A percentile compares a stretch with the other conserved stretches of the same genome.
These are phyloP conservation scores for Leishmania major DNA, from an alignment of 208 protist species.

Conservation along the genomic window DNA sequence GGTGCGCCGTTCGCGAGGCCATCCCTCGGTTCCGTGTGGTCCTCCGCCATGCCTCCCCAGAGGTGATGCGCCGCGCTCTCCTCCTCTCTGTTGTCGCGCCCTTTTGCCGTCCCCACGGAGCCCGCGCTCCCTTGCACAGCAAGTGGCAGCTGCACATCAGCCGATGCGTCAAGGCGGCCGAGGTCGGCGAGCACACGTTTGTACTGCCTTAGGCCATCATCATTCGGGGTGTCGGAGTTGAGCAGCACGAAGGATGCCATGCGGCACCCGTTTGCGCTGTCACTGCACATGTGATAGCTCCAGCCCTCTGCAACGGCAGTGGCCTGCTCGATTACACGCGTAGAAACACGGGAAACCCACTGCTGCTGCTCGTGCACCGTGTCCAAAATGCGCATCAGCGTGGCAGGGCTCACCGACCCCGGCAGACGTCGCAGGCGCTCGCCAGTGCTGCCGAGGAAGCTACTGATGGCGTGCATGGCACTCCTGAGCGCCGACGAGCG, in stretches of 20 bases:
- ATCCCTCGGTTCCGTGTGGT: neutral
- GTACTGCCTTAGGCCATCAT: conserved; percentile 28
- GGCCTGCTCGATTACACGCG: conserved; percentile 18
- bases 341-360: conserved; percentile 9
- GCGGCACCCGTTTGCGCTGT: conserved; percentile 17
- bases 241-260: conserved; percentile 41
- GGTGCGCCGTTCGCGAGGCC: neutral
- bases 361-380: conserved; percentile 11
- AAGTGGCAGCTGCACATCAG: conserved; percentile 13
- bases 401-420: conserved; percentile 18
- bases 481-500: conserved; percentile 11
- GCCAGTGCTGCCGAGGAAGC: conserved; percentile 7
- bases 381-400: conserved; percentile 21
- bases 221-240: conserved; percentile 28
- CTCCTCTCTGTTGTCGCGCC: neutral
- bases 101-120: neutral
- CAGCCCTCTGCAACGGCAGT: conserved; percentile 25
- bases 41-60: neutral
- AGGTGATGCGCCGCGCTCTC: neutral
- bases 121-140: conserved; percentile 1
- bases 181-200: conserved; percentile 28
- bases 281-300: conserved; percentile 19
- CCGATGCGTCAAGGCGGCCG: conserved; percentile 22
- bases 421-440: neutral
- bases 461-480: conserved; percentile 9